Evolutionary conservation across 192 early-diverging fungal genomes (phyloP), one percentile per base, ranked within the genome.

Genomic region (Coemansia sp.): DNA sequence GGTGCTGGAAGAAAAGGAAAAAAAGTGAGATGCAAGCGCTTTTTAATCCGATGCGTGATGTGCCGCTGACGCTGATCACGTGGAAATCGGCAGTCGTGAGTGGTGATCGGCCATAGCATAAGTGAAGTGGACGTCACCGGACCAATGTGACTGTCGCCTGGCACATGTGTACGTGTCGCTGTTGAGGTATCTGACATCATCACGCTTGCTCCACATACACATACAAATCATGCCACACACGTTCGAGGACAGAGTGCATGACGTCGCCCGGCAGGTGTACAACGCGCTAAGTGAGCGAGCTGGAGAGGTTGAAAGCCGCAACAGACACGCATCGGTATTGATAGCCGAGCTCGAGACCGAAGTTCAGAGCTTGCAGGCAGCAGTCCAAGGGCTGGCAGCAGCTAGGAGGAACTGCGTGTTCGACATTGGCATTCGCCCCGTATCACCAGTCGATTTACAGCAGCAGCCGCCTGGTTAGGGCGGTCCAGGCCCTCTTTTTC

Each of bases 321-420:
- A 23, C 63, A 31, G 35, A 16, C 40, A 58, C 34, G 36, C 73
- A 26, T 42, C 43, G 14, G 10, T 65, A 34, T 62, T 82, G 1
- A 48, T 76, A 21, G 73, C 73, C 3, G 79, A 82, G 57, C 79
- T 82, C 24, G 73, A 82, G 42, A 70, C 67, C 23, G 73, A 82
- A 62, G 56, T 62, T 24, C 60, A 62, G 24, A 70, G 69, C 61
- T 64, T 82, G 24, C 59, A 69, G 3, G 79, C 38, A 1, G 73
- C 79, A 9, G 62, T 73, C 23, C 51, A 61, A 20, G 66, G 42
- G 0, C 73, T 81, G 46, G 46, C 69, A 23, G 66, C 67, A 2
- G 63, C 73, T 2, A 24, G 69, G 5, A 51, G 63, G 60, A 75
- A 68, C 71, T 67, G 63, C 66, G 26, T 57, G 13, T 70, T 73